Base-by-base conservation (phyloP, 108 stramenopile species). In the Hondaea fermentalgiana region DNA sequence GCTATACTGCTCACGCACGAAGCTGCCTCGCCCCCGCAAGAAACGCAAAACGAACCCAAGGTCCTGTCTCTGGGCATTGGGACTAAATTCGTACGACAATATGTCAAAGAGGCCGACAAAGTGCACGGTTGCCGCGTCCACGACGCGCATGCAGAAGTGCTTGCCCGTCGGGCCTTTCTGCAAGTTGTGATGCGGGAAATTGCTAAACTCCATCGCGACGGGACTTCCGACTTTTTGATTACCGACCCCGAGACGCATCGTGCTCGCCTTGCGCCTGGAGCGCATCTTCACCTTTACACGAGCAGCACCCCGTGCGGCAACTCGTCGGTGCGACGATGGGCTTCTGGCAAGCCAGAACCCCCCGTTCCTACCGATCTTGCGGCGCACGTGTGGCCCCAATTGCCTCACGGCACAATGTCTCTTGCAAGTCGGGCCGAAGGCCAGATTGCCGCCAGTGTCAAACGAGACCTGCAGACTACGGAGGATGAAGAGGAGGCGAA, bases 301-400 rank as follows among this genome's bases (percentile, higher is more conserved):
- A 58, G 57, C 10, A 72, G 51, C 60, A 71, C 72, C 29, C 88
- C 88, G 6, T 89, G 88, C 51, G 88, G 88, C 53, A 89, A 89
- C 42, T 53, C 88, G 16, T 72, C 57, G 17, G 72, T 71, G 35
- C 23, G 47, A 21, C 72, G 88, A 5, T 89, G 76, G 76, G 76
- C 25, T 16, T 53, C 88, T 12, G 72, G n/a, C 19, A 89, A 76
- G 71, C 71, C 23, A 14, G 72, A 89, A n/a, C 47, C 25, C 25
- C 17, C 12, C 8, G 44, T 42, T 16, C 28, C 25, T 19, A 19
- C 88, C 49, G 88, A 47, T 8, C 35, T 25, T 5, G 17, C 23
- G n/a, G 21, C 57, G 14, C 25, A 35, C 23, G 5, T 35, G 10
- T 57, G 57, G 88, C 47, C 88, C 12, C 21, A 21, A 42, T 71